Evolutionary conservation across 2,329 filamentous ascomycete species (phyloP).

Genomic region (Colletotrichum limetticola): DNA sequence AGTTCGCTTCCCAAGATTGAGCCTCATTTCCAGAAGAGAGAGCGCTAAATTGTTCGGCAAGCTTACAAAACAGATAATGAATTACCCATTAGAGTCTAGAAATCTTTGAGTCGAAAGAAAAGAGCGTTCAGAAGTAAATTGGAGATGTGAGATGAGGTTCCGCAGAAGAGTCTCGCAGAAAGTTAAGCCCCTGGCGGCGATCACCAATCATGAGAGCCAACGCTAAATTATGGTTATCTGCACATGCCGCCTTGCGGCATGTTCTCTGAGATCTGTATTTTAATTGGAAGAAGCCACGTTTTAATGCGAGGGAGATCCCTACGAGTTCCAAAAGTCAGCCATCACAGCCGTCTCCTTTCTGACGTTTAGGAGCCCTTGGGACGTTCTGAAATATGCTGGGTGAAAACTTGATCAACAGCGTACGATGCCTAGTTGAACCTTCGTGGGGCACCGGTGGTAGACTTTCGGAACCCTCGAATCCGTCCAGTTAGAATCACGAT

Average conservation of each 20-base stretch:
- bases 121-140: background rate
- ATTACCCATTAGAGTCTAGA: background rate
- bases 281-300: background rate
- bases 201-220: background rate
- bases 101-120: background rate
- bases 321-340: background rate
- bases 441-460: background rate
- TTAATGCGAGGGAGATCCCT: background rate
- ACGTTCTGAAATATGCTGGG: background rate
- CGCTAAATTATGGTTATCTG: background rate
- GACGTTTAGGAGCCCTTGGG: background rate
- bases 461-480: background rate
- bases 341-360: too few species aligned
- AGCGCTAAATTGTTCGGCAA: background rate
- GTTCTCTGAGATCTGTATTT: background rate
- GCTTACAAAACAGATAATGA: background rate
- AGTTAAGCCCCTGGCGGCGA: background rate
- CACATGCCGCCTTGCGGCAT: background rate
- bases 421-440: background rate
- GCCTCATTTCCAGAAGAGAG: background rate
- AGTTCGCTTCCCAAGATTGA: background rate
- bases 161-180: constrained; percentile 3
- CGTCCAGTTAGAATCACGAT: background rate
- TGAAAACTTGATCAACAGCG: background rate
- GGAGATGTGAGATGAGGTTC: constrained; percentile 5